phyloP scores from a whole-genome alignment of 805 yeast genomes.

The Spathaspora hagerdaliae region DNA sequence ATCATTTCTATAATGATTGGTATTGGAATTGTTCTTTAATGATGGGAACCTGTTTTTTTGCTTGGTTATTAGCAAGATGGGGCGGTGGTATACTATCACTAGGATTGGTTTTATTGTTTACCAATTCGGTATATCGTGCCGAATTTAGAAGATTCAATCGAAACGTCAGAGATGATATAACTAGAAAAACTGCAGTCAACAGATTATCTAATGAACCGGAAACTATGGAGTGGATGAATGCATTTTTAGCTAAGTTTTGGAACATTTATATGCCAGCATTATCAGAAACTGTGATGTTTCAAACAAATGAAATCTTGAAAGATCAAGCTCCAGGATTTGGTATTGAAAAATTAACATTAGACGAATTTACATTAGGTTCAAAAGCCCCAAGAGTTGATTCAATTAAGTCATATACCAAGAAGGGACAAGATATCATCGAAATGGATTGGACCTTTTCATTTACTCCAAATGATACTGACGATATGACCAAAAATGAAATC shows the following conservation, averaged over 20 bases:
- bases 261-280: constrained; percentile 84
- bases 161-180: constrained; percentile 72
- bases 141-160: constrained; percentile 76
- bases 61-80: constrained; percentile 62
- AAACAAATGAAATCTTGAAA: constrained; percentile 63
- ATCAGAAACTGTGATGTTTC: constrained; percentile 67
- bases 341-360: constrained; percentile 67
- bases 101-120: constrained; percentile 52
- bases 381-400: constrained; percentile 74
- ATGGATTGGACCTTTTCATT: constrained; percentile 84
- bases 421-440: constrained; percentile 64
- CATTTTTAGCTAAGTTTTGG: constrained; percentile 79
- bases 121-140: constrained; percentile 64
- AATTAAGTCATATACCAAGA: constrained; percentile 68
- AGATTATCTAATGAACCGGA: constrained; percentile 60
- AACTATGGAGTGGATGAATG: constrained; percentile 79
- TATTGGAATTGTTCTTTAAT: constrained; percentile 64
- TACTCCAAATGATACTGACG: constrained; percentile 78
- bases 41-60: constrained; percentile 66
- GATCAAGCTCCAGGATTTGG: constrained; percentile 82
- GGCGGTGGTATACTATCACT: constrained; percentile 66
- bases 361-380: constrained; percentile 76
- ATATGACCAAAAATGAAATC: constrained; percentile 75
- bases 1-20: constrained; percentile 68
- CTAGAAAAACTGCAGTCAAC: constrained; percentile 59